Evolutionary conservation across 495 filamentous ascomycete species (phyloP).

Genomic region (Xylaria nigripes): DNA sequence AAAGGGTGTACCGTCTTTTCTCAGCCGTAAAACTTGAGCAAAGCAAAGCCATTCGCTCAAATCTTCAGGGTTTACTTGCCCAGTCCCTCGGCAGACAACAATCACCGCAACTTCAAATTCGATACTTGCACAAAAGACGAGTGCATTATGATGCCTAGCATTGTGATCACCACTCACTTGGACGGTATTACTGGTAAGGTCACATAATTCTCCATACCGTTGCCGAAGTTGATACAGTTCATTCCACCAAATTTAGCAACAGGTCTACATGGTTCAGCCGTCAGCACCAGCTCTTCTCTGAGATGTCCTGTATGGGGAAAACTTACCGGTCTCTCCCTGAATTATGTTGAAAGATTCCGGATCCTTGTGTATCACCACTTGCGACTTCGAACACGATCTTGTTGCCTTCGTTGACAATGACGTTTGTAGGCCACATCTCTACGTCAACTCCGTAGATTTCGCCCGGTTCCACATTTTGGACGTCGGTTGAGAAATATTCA

Average conservation of each 20-base stretch:
- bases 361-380: slow-evolving; percentile 54
- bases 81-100: no score
- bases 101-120: neutral
- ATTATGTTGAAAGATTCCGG: slow-evolving; percentile 50
- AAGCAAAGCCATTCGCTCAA: no score
- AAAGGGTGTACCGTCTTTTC: neutral
- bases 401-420: slow-evolving; percentile 48
- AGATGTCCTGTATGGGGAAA: neutral
- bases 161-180: slow-evolving; percentile 1
- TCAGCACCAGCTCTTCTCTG: neutral
- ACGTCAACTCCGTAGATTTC: slow-evolving; percentile 57
- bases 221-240: slow-evolving; percentile 52
- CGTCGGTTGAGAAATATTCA: slow-evolving; percentile 52
- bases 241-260: slow-evolving; percentile 39
- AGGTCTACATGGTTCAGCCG: slow-evolving; percentile 22
- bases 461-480: slow-evolving; percentile 43
- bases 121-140: neutral
- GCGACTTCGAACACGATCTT: slow-evolving; percentile 51
- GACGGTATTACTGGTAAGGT: slow-evolving; percentile 48
- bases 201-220: slow-evolving; percentile 44
- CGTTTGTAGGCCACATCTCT: slow-evolving; percentile 63
- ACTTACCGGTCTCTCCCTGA: slow-evolving; percentile 29
- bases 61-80: no score
- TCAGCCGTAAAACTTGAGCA: no score
- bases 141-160: neutral